Conservation (phyloP, 352 stramenopile genomes). For the Globisporangium radiosum region DNA sequence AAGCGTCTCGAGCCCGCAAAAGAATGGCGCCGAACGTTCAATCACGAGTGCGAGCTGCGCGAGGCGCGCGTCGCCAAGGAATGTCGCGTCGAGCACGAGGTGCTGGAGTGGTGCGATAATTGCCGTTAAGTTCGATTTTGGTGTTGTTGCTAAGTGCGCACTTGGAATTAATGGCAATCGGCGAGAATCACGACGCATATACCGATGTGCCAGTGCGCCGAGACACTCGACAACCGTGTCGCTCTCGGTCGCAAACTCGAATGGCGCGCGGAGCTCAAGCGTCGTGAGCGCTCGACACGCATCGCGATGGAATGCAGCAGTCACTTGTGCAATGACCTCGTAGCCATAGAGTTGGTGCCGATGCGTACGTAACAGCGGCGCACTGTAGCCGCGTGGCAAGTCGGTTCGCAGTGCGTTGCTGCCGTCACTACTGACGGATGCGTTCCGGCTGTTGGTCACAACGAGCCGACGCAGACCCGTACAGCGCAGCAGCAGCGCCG, state of each 20-base stretch:
- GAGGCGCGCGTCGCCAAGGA: conserved; percentile 45
- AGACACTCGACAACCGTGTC: conserved; percentile 35
- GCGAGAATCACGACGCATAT: neutral
- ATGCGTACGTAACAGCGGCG: neutral
- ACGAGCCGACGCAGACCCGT: conserved; percentile 31
- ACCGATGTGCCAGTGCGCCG: conserved; percentile 17
- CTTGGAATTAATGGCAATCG: neutral
- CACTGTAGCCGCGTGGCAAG: conserved; percentile 5
- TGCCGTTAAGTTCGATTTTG: neutral
- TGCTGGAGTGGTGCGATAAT: conserved; percentile 12
- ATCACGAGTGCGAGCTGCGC: conserved; percentile 30
- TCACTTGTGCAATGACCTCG: conserved; percentile 32
- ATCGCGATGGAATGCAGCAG: conserved; percentile 22
- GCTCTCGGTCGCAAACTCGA: conserved; percentile 57
- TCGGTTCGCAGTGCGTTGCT: neutral
- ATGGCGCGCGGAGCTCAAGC: conserved; percentile 42
- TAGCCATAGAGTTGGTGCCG: conserved; percentile 10
- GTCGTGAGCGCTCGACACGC: conserved; percentile 32
- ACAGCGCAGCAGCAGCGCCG: conserved; percentile 30
- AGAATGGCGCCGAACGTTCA: conserved; percentile 14
- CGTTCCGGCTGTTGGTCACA: conserved; percentile 43
- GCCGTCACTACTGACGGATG: neutral
- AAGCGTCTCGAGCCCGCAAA: conserved; percentile 28
- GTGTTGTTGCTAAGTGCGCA: too few species aligned
- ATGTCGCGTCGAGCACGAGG: conserved; percentile 51